Conservation (phyloP, 164 flowering plant species). For the Piper betle region DNA sequence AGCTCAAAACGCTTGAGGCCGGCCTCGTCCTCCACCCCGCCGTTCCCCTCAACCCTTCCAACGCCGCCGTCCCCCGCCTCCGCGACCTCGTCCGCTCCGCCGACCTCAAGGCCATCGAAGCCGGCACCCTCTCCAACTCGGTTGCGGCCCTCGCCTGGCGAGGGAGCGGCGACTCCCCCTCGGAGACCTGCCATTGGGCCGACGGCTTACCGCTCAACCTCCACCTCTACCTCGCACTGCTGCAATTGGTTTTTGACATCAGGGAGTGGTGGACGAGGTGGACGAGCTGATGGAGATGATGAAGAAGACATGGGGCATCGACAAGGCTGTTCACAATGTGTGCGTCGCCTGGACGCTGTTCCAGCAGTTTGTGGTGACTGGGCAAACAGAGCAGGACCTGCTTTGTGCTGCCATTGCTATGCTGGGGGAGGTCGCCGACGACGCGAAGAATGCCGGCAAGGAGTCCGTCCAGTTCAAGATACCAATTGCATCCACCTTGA, state of each 20-base stretch:
- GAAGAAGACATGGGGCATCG: constrained; percentile 95
- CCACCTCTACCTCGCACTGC: constrained; percentile 56
- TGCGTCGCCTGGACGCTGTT: constrained; percentile 83
- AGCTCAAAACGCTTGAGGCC: constrained; percentile 59
- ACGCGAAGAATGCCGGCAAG: constrained; percentile 46
- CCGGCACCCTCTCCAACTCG: constrained; percentile 45
- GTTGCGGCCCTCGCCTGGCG: constrained; percentile 67
- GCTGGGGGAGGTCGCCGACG: constrained; percentile 58
- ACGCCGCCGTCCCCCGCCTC: constrained; percentile 40
- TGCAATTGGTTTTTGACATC: constrained; percentile 55
- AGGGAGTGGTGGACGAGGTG: constrained; percentile 84
- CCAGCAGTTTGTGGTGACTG: constrained; percentile 56
- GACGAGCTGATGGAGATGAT: constrained; percentile 85
- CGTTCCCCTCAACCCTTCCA: constrained; percentile 39
- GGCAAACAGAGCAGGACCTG: constrained; percentile 55
- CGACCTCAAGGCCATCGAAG: constrained; percentile 51
- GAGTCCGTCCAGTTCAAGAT: constrained; percentile 37
- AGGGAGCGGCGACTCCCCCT: constrained; percentile 29
- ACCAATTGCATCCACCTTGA: constrained; percentile 28
- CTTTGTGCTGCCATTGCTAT: constrained; percentile 53
- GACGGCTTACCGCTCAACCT: constrained; percentile 77
- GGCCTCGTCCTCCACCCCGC: constrained; percentile 69
- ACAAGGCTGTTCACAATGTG: constrained; percentile 40
- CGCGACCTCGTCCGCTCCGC: constrained; percentile 35
- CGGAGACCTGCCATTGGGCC: constrained; percentile 86